Conservation (phyloP, 352 stramenopile genomes). For the Albugo laibachii region DNA sequence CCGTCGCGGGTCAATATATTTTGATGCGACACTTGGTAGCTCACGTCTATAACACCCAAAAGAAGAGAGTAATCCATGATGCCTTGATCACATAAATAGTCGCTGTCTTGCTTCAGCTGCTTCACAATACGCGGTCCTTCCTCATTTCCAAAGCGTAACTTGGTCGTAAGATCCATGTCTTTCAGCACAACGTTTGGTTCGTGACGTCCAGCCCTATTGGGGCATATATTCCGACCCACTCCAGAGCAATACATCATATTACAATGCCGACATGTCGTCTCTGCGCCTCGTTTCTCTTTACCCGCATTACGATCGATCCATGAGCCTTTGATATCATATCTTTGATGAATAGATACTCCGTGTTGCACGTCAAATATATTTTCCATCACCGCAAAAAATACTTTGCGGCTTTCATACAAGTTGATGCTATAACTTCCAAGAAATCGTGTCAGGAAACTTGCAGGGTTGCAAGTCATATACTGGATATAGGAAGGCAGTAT, state of each 20-base stretch:
- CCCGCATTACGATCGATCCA: conserved; percentile 63
- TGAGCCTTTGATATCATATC: conserved; percentile 78
- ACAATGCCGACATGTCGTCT: conserved; percentile 46
- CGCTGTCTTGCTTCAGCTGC: conserved; percentile 45
- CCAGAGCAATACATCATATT: conserved; percentile 45
- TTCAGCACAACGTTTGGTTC: conserved; percentile 60
- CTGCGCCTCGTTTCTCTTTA: conserved; percentile 28
- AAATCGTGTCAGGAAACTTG: conserved; percentile 64
- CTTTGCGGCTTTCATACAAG: conserved; percentile 37
- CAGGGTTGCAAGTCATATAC: conserved; percentile 30
- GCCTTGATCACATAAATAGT: conserved; percentile 40
- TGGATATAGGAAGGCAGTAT: conserved; percentile 44
- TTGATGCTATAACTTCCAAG: conserved; percentile 63
- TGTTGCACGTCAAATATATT: conserved; percentile 76
- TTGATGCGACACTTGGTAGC: conserved; percentile 49
- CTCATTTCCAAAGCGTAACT: conserved; percentile 31
- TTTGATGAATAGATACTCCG: conserved; percentile 50
- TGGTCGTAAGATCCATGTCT: conserved; percentile 64
- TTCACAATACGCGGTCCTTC: conserved; percentile 21
- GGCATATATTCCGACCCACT: conserved; percentile 25
- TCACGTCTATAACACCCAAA: conserved; percentile 54
- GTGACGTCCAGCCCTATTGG: conserved; percentile 34
- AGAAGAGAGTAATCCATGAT: conserved; percentile 80
- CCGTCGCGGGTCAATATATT: conserved; percentile 42
- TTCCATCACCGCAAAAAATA: conserved; percentile 78